phyloP scores from a whole-genome alignment of 2,329 filamentous ascomycete genomes.

The Colletotrichum filicis region DNA sequence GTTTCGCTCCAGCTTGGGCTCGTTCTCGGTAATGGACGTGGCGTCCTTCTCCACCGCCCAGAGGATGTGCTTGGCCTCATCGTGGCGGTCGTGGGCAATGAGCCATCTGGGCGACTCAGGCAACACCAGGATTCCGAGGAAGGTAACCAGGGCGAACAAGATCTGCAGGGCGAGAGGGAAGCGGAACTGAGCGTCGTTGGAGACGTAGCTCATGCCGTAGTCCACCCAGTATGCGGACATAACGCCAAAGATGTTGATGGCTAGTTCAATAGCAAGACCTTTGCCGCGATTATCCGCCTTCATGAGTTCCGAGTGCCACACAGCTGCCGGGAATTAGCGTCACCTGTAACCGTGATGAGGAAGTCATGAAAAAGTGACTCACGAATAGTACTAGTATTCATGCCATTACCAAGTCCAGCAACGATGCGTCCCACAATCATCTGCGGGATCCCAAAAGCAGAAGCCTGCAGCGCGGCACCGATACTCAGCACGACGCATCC shows the following conservation, averaged over 20 bases:
- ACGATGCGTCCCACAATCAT: constrained; percentile 57
- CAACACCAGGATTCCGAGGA: constrained; percentile 46
- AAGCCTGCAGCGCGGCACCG: constrained; percentile 54
- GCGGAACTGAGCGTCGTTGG: constrained; percentile 52
- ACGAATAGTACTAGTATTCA: constrained; percentile 60
- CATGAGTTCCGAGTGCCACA: constrained; percentile 56
- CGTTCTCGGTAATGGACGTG: constrained; percentile 38
- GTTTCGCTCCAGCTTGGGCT: constrained; percentile 41
- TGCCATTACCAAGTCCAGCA: constrained; percentile 55
- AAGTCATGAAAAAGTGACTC: constrained; percentile 28
- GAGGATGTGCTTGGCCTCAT: constrained; percentile 51
- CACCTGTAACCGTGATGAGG: not conserved
- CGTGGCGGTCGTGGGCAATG: constrained; percentile 58
- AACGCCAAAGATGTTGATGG: constrained; percentile 52
- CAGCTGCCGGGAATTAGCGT: constrained; percentile 37
- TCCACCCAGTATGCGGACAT: constrained; percentile 50
- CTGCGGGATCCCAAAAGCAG: constrained; percentile 52
- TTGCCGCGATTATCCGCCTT: constrained; percentile 52
- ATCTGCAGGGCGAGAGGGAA: constrained; percentile 58
- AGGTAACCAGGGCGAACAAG: constrained; percentile 50
- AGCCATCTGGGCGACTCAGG: constrained; percentile 59
- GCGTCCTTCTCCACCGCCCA: constrained; percentile 45
- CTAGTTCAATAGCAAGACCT: constrained; percentile 43
- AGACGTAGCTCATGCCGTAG: constrained; percentile 50
- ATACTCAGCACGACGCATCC: constrained; percentile 53